Percentiles rank a stretch among this genome's conserved stretches.
phyloP scores from a whole-genome alignment of 345 rosid species.

The Dipteronia sinensis region DNA sequence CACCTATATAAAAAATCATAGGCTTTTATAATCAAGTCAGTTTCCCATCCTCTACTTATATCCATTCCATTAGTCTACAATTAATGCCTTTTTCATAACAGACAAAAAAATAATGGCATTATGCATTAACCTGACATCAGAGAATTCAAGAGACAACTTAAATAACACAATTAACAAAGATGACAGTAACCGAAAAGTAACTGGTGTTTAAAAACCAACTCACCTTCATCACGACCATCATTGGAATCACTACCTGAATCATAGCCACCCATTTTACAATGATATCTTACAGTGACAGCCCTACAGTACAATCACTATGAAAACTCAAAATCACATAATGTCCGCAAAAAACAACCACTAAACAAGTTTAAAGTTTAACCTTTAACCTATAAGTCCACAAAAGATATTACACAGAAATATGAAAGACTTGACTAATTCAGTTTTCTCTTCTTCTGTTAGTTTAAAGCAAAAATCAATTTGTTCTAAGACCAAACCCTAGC shows the following conservation, averaged over 20 bases:
- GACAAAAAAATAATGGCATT: neutral
- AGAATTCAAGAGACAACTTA: neutral
- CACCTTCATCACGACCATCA: constrained; percentile 50
- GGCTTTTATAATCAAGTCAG: neutral
- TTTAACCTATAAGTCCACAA: neutral
- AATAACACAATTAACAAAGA: neutral
- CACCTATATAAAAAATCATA: neutral
- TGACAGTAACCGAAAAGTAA: neutral
- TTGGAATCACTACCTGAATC: constrained; percentile 40
- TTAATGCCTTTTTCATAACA: neutral
- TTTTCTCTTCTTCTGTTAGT: neutral
- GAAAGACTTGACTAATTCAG: neutral
- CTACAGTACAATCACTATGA: constrained; percentile 1
- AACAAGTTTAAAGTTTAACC: neutral
- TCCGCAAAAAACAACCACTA: neutral
- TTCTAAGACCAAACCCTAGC: neutral
- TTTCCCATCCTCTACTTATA: neutral
- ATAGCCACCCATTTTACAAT: constrained; percentile 36
- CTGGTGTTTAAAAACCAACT: constrained; percentile 1
- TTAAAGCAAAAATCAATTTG: neutral
- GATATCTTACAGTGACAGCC: neutral
- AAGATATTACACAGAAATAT: neutral
- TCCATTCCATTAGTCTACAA: neutral
- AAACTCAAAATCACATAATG: neutral
- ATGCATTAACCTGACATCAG: neutral